phyloP scores from a whole-genome alignment of 306 rosid genomes.

The Urtica urens region DNA sequence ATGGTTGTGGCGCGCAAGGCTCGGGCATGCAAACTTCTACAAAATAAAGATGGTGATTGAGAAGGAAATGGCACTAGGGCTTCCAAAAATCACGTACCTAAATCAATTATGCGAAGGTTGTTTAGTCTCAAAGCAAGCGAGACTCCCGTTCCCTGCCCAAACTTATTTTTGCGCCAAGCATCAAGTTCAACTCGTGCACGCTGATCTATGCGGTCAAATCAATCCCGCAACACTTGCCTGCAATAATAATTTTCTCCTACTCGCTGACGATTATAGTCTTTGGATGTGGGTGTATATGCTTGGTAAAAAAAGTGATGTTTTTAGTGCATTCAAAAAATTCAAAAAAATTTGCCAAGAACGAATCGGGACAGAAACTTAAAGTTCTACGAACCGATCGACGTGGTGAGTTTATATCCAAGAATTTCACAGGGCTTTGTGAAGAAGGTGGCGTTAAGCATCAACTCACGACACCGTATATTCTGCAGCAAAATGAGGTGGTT shows the following conservation, averaged over 20 bases:
- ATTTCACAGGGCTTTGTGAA: not conserved
- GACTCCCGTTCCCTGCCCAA: not conserved
- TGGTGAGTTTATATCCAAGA: not conserved
- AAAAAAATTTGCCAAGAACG: not conserved
- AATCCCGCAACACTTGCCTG: not conserved
- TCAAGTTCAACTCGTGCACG: not conserved
- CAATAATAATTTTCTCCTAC: not conserved
- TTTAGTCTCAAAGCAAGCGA: not conserved
- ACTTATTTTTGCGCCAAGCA: not conserved
- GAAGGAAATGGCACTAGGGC: not conserved
- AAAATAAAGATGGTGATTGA: not conserved
- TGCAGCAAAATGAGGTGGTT: not conserved
- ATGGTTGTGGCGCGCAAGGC: constrained; percentile 1
- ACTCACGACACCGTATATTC: not conserved
- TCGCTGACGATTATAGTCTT: constrained; percentile 1
- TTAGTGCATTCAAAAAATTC: not conserved
- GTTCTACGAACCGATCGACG: not conserved
- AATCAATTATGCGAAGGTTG: constrained; percentile 2
- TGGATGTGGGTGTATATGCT: not conserved
- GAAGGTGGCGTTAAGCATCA: not conserved
- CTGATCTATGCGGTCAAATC: not conserved
- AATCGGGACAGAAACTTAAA: not conserved
- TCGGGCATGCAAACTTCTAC: not conserved
- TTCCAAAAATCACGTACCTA: not conserved
- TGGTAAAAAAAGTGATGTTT: not conserved